Percentiles rank a stretch among this genome's conserved stretches.
Conservation (phyloP, 2,329 filamentous ascomycete species). For the Pyricularia grisea region DNA sequence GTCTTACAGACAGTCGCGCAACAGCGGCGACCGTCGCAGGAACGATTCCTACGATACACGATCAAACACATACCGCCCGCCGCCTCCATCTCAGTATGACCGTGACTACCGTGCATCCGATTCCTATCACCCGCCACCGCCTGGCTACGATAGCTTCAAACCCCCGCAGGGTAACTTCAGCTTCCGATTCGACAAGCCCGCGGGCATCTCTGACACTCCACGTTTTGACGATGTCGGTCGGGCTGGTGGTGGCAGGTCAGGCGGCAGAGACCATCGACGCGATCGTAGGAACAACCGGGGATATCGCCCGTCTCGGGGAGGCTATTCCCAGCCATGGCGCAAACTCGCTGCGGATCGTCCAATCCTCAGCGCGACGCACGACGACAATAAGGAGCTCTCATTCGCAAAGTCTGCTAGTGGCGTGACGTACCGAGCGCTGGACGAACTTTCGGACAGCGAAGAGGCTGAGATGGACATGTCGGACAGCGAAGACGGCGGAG, state of each 20-base stretch:
- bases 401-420: slow-evolving; percentile 34
- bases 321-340: slow-evolving; percentile 3
- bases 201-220: slow-evolving; percentile 30
- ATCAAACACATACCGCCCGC: not conserved
- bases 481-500: slow-evolving; percentile 29
- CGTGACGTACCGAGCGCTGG: slow-evolving; percentile 43
- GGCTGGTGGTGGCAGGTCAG: not conserved
- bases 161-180: slow-evolving; percentile 43
- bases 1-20: not conserved
- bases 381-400: slow-evolving; percentile 25
- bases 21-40: not conserved
- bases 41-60: not conserved
- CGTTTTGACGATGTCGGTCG: slow-evolving; percentile 5
- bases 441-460: slow-evolving; percentile 53
- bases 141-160: slow-evolving; percentile 4
- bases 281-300: slow-evolving; percentile 4
- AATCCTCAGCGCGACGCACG: slow-evolving; percentile 33
- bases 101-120: not conserved
- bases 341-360: slow-evolving; percentile 27
- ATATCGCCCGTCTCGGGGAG: not conserved
- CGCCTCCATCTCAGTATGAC: not conserved
- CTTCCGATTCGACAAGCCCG: slow-evolving; percentile 43
- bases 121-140: slow-evolving; percentile 5
- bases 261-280: slow-evolving; percentile 3
- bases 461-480: slow-evolving; percentile 58